Base-by-base conservation (phyloP, 108 stramenopile species). In the Nitzschia sp. region DNA sequence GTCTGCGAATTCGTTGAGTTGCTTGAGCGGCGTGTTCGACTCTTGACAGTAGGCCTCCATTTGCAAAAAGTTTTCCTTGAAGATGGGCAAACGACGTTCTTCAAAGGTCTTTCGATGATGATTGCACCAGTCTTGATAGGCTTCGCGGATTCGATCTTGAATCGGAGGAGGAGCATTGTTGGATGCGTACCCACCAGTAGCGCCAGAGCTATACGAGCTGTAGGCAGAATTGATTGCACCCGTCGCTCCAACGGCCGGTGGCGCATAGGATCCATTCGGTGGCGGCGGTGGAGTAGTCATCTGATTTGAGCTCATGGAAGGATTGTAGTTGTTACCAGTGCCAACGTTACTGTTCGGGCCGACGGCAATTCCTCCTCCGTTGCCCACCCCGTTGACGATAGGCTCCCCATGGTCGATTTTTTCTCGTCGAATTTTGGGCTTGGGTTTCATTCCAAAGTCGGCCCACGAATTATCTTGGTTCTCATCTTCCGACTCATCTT, bases 81-180 rank as follows among this genome's bases (percentile, higher is more conserved):
- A 71, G 45, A 62, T 53, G 16, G 58, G 57, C 28, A 71, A 27
- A 2, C 69, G 58, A 11, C 58, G 45, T 36, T 71, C 69, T 8
- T 62, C 50, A 36, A 46, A 71, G 17, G n/a, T 29, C 34, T 53
- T 71, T 45, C 50, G 48, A 22, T 61, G n/a, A 2, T 25, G 28
- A 47, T 36, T 47, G 46, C 69, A 71, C 69, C 69, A 71, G 25
- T 48, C 59, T 15, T 33, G 15, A 71, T 71, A 71, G n/a, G 59
- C 48, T 9, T 26, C 29, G 3, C 47, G 35, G 19, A 71, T 62
- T 62, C 35, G 22, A 2, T 60, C 32, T 25, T 60, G 31, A 25
- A 30, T 29, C 11, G 56, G 6, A 13, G 38, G 38, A 41, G 6
- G 13, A 13, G 38, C 38, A 11, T 6, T 13, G 13, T 13, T 41